phyloP scores from a whole-genome alignment of 371 early-diverging fungal genomes.

The Apophysomyces sp. region DNA sequence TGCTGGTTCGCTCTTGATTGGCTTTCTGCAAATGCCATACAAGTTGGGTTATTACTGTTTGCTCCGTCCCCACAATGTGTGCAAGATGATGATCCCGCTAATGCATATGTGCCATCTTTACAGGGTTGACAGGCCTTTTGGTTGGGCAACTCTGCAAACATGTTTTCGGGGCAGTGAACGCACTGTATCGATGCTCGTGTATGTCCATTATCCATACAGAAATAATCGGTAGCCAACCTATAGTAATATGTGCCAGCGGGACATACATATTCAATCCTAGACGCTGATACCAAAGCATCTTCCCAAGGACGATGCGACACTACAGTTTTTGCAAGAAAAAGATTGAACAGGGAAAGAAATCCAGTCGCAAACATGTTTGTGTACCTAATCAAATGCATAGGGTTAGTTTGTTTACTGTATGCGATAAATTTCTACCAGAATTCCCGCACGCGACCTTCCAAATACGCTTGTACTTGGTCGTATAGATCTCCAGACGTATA shows the following conservation, averaged over 20 bases:
- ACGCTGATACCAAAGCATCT: slow-evolving; percentile 13
- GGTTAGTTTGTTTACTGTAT: background rate
- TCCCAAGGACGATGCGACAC: slow-evolving; percentile 21
- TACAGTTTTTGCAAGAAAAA: slow-evolving; percentile 15
- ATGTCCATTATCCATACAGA: slow-evolving; percentile 18
- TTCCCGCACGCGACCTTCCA: slow-evolving; percentile 18
- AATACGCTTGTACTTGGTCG: slow-evolving; percentile 25
- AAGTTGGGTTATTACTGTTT: slow-evolving; percentile 8
- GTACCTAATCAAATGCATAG: slow-evolving; percentile 10
- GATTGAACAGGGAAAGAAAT: slow-evolving; percentile 27
- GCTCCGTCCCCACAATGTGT: slow-evolving; percentile 22
- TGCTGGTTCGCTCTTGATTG: slow-evolving; percentile 7
- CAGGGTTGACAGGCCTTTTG: slow-evolving; percentile 35
- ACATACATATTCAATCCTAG: slow-evolving; percentile 8
- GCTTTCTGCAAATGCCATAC: slow-evolving; percentile 8
- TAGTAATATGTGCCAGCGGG: slow-evolving; percentile 23
- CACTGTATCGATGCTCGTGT: slow-evolving; percentile 23
- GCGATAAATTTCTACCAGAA: slow-evolving; percentile 20
- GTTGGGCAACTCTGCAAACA: slow-evolving; percentile 18
- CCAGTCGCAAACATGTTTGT: slow-evolving; percentile 31
- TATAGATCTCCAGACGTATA: slow-evolving; percentile 30
- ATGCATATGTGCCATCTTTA: slow-evolving; percentile 16
- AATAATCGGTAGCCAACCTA: slow-evolving; percentile 9
- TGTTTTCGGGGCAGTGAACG: slow-evolving; percentile 32
- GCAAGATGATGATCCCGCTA: slow-evolving; percentile 18